phyloP scores from a whole-genome alignment of 2,329 filamentous ascomycete species.

The Cercospora canescens region DNA sequence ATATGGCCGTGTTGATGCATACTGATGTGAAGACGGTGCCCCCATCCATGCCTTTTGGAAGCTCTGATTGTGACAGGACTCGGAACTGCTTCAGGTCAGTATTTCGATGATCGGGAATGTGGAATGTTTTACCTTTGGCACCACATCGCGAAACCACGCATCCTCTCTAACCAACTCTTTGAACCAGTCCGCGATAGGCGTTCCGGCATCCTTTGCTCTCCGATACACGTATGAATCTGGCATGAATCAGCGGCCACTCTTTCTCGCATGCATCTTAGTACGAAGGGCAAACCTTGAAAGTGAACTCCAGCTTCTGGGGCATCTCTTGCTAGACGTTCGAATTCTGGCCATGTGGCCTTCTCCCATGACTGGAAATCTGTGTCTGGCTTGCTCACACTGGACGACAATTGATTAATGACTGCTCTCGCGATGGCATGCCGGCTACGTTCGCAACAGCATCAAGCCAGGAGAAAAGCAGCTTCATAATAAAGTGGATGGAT shows the following conservation, averaged over 20 bases:
- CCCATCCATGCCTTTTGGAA: slow-evolving; percentile 67
- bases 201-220: slow-evolving; percentile 61
- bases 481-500: no score
- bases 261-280: no score
- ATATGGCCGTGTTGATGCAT: slow-evolving; percentile 88
- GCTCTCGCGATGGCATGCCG: no score
- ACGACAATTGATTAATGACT: slow-evolving; percentile 14
- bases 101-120: background rate
- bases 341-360: slow-evolving; percentile 46
- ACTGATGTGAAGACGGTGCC: slow-evolving; percentile 78
- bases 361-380: slow-evolving; percentile 43
- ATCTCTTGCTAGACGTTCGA: slow-evolving; percentile 51
- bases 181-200: slow-evolving; percentile 59
- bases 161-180: slow-evolving; percentile 64
- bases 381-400: slow-evolving; percentile 42
- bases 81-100: slow-evolving; percentile 32
- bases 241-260: background rate
- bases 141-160: slow-evolving; percentile 72
- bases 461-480: no score
- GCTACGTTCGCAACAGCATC: no score
- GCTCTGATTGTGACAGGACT: slow-evolving; percentile 34
- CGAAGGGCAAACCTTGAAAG: slow-evolving; percentile 55
- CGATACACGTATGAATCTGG: slow-evolving; percentile 56
- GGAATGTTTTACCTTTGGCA: slow-evolving; percentile 60
- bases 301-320: slow-evolving; percentile 79